A percentile compares a stretch with the other conserved stretches of the same genome.
Conservation (phyloP, 768 basidiomycete genomes). For the Coprinopsis strossmayeri region DNA sequence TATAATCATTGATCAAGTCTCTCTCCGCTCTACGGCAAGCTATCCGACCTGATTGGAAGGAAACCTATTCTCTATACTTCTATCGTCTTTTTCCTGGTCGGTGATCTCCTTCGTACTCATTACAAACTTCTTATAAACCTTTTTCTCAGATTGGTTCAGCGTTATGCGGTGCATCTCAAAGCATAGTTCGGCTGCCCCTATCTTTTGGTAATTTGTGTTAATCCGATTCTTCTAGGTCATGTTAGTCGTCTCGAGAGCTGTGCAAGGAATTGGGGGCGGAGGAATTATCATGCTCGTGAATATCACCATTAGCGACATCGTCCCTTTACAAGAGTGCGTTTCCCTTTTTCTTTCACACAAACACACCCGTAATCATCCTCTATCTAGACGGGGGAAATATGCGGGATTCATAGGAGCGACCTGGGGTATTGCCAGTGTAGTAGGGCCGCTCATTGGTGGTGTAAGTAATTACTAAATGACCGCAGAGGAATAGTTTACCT, state of each 20-base stretch:
- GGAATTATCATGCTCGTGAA: slow-evolving; percentile 71
- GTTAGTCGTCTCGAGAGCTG: slow-evolving; percentile 69
- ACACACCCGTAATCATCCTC: slow-evolving; percentile 2
- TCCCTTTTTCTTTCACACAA: not conserved
- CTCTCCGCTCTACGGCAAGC: slow-evolving; percentile 71
- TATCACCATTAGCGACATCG: slow-evolving; percentile 80
- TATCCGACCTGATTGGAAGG: slow-evolving; percentile 53
- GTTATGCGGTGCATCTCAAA: slow-evolving; percentile 76
- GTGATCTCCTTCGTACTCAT: not conserved
- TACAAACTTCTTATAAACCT: not conserved
- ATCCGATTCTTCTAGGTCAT: slow-evolving; percentile 35
- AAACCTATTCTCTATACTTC: slow-evolving; percentile 66
- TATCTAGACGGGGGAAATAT: slow-evolving; percentile 65
- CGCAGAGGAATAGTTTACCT: no score
- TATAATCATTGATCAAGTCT: no score
- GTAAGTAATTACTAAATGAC: no score
- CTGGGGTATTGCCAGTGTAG: slow-evolving; percentile 69
- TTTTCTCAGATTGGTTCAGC: slow-evolving; percentile 63
- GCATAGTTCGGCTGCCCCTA: slow-evolving; percentile 34
- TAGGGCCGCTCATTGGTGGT: slow-evolving; percentile 80
- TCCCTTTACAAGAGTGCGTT: slow-evolving; percentile 66
- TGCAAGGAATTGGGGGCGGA: slow-evolving; percentile 82
- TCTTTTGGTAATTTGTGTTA: not conserved
- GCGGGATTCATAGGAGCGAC: slow-evolving; percentile 72
- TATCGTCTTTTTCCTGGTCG: slow-evolving; percentile 63